Evolutionary conservation across 805 yeast genomes (phyloP), one percentile per base, ranked within the genome.

Genomic region (Lachancea dasiensis): DNA sequence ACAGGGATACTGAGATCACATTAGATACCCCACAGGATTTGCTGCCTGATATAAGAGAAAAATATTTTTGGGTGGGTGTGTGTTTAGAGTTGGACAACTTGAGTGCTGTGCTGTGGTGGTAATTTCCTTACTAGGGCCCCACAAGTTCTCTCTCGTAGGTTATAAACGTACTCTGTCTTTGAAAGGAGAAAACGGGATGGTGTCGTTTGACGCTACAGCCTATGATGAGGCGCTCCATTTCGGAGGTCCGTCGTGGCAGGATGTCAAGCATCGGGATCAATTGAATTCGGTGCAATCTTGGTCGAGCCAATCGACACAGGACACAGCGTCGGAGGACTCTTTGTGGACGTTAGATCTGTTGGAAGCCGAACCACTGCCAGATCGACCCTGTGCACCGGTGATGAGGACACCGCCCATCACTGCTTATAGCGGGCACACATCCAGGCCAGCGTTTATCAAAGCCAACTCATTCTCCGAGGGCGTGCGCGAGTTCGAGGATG

Each of bases 381-480:
- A 7, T 13, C 24, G 29, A 10, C 32, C 38, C 5, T 13, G 19
- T 6, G 5, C 21, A 17, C 28, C 33, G 11, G 13, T 22, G 21
- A 7, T 28, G 11, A 15, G 28, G 24, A 7, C 33, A 7, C 31
- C 27, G 9, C 32, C 28, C 15, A 13, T 18, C 13, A 13, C 27
- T 6, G 18, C 15, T 26, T 26, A 13, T 26, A 19, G 24, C 11
- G 28, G 17, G 6, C 37, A 28, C 16, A 11, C 23, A 4, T 14
- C 29, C 16, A 33, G 29, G n/a, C 36, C 31, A 16, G 27, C 22
- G 6, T n/a, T 37, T 21, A 23, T 31, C 27, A 37, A 37, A 19
- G 33, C 39, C 6, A 30, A 28, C 26, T 36, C 39, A n/a, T 36
- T 21, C 24, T 36, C 39, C 9, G 39, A 36, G 24, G 39, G 39